Conservation (phyloP, 192 early-diverging fungal species). For the Coemansia sp. region DNA sequence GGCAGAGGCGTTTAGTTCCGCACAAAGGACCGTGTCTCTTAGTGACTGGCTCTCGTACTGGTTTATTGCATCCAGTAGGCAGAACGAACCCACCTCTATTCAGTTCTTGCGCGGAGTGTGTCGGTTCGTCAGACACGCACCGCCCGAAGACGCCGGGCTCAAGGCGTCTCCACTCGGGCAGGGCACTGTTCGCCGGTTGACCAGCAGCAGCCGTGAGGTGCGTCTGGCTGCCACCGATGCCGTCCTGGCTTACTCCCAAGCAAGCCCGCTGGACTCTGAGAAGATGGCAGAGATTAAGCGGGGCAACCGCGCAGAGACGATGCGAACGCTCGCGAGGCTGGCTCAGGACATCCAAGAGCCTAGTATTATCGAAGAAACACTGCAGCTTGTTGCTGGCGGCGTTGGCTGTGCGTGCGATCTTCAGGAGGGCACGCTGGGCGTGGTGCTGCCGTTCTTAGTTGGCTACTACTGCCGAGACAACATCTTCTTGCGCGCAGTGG, state of each 20-base stretch:
- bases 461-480: slow-evolving; percentile 43
- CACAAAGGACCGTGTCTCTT: slow-evolving; percentile 17
- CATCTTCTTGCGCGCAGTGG: slow-evolving; percentile 52
- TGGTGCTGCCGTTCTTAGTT: slow-evolving; percentile 32
- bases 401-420: slow-evolving; percentile 37
- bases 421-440: slow-evolving; percentile 27
- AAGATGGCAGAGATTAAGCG: slow-evolving; percentile 17
- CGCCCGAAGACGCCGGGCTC: slow-evolving; percentile 35
- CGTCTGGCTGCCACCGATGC: slow-evolving; percentile 46
- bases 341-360: slow-evolving; percentile 16
- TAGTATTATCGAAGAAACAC: slow-evolving; percentile 42
- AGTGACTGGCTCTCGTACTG: slow-evolving; percentile 55
- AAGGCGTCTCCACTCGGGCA: slow-evolving; percentile 44
- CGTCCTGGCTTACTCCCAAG: slow-evolving; percentile 32
- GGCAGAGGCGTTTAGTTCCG: not conserved
- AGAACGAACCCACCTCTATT: slow-evolving; percentile 22
- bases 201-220: slow-evolving; percentile 52
- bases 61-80: slow-evolving; percentile 50
- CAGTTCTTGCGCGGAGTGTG: slow-evolving; percentile 34
- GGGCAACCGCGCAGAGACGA: slow-evolving; percentile 37
- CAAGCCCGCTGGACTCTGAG: slow-evolving; percentile 13
- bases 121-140: slow-evolving; percentile 50
- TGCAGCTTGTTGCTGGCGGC: slow-evolving; percentile 46
- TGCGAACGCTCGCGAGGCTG: slow-evolving; percentile 17
- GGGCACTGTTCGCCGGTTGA: slow-evolving; percentile 37